Percentiles rank a stretch among this genome's conserved stretches.
Evolutionary conservation across 2,329 filamentous ascomycete genomes (phyloP).

Genomic region (Periconia macrospinosa): DNA sequence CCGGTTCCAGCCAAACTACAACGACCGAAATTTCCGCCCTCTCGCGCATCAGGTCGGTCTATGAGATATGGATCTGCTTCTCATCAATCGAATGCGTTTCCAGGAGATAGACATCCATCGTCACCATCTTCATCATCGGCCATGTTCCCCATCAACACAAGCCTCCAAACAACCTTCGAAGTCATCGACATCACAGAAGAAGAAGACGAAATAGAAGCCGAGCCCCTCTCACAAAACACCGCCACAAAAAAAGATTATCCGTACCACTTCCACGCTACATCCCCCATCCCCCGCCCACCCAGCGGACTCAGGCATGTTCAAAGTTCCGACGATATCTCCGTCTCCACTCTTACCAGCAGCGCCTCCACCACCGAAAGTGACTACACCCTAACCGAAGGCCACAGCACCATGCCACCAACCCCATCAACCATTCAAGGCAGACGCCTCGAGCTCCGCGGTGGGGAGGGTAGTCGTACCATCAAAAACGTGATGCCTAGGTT

Average conservation of each 20-base stretch:
- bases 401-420: neutral
- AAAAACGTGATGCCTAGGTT: neutral
- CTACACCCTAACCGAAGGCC: neutral
- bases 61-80: neutral
- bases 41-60: neutral
- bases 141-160: neutral
- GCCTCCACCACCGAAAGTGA: neutral
- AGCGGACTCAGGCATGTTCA: neutral
- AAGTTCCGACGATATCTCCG: neutral
- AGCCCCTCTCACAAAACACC: neutral
- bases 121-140: neutral
- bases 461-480: neutral
- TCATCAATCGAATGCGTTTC: neutral
- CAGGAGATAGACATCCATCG: neutral
- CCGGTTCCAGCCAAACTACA: neutral
- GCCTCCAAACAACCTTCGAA: neutral
- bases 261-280: neutral
- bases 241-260: too few species aligned
- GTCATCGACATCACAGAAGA: neutral
- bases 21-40: neutral
- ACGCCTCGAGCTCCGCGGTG: slow-evolving; percentile 8
- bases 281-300: neutral
- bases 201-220: neutral
- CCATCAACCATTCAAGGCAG: neutral
- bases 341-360: neutral